phyloP scores from a whole-genome alignment of 345 rosid genomes.

The Pugionium dolabratum region DNA sequence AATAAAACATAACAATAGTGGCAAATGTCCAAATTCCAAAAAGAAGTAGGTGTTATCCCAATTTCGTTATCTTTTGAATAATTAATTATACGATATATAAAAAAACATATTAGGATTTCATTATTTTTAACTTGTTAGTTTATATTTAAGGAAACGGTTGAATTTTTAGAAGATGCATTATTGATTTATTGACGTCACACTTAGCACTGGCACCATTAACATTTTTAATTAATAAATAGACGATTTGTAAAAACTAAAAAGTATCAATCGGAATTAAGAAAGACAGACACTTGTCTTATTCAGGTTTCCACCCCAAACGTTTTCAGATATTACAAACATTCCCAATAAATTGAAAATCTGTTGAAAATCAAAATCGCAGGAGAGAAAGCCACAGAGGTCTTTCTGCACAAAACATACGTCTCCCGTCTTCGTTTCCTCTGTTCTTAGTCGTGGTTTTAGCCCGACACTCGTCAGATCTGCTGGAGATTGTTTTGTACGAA shows the following conservation, averaged over 20 bases:
- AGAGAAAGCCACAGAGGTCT: constrained; percentile 8
- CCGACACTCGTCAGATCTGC: constrained; percentile 35
- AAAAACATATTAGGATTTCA: too few species aligned
- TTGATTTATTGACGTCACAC: too few species aligned
- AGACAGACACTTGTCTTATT: neutral
- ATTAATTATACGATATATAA: too few species aligned
- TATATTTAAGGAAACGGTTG: too few species aligned
- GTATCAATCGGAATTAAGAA: neutral
- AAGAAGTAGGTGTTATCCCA: neutral
- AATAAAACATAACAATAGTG: constrained; percentile 30
- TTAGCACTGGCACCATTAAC: neutral
- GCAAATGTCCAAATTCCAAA: constrained; percentile 10
- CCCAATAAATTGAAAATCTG: neutral
- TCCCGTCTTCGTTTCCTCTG: constrained; percentile 33
- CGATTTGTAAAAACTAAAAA: neutral
- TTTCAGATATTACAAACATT: constrained; percentile 8
- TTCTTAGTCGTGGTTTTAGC: constrained; percentile 30
- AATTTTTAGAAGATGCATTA: too few species aligned
- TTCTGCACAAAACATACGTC: constrained; percentile 37
- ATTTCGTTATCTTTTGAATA: neutral
- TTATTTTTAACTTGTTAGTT: too few species aligned
- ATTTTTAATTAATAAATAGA: constrained; percentile 20
- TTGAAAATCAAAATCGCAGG: neutral
- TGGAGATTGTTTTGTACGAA: constrained; percentile 15
- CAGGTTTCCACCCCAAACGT: constrained; percentile 14